Conservation (phyloP, 78 protist genomes). For the slime mould (Dictyostelium discoideum) region DNA sequence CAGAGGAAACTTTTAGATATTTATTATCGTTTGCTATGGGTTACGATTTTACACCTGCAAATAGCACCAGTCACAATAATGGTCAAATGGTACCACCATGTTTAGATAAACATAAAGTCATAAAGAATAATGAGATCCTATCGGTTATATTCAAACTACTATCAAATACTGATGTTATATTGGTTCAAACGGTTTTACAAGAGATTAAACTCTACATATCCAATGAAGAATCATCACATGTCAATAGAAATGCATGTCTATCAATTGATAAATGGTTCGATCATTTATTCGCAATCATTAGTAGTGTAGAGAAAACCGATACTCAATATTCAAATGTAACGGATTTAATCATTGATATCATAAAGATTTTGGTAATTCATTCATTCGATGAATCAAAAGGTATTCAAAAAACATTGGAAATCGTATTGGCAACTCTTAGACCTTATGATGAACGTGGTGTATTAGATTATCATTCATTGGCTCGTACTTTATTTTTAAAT, state of each 20-base stretch:
- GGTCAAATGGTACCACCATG: background rate
- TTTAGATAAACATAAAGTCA: background rate
- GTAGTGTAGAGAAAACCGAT: conserved; percentile 41
- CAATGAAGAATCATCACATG: background rate
- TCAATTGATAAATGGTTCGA: conserved; percentile 71
- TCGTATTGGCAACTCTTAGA: conserved; percentile 44
- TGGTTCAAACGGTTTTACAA: conserved; percentile 24
- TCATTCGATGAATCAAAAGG: conserved; percentile 15
- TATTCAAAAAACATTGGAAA: conserved; percentile 49
- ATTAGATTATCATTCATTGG: conserved; percentile 20
- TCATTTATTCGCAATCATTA: conserved; percentile 37
- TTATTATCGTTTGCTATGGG: conserved; percentile 63
- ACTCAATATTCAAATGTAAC: conserved; percentile 45
- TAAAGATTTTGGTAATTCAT: conserved; percentile 49
- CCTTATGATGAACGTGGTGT: conserved; percentile 57
- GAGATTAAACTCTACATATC: conserved; percentile 18
- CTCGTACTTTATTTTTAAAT: conserved; percentile 31
- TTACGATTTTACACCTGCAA: background rate
- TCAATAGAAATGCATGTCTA: background rate
- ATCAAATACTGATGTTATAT: conserved; percentile 17
- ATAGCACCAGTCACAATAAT: background rate
- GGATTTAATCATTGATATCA: conserved; percentile 60
- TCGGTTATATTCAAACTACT: conserved; percentile 30
- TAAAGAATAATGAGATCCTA: conserved; percentile 16
- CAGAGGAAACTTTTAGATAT: conserved; percentile 45